Evolutionary conservation across 2,329 filamentous ascomycete species (phyloP).

Genomic region (Penicillium vulpinum): DNA sequence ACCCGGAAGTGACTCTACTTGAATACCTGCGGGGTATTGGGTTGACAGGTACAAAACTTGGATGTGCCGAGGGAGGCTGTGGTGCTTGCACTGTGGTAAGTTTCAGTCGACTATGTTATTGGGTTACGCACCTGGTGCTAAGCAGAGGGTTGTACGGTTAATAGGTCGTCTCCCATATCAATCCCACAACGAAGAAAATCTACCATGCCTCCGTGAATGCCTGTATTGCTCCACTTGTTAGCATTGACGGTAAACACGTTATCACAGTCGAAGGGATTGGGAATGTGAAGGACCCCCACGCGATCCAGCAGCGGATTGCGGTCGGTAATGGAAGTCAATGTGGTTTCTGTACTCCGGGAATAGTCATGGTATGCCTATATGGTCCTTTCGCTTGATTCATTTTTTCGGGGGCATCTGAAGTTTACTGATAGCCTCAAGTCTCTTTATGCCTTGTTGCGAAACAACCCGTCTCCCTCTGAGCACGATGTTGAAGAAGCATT

Average conservation of each 20-base stretch:
- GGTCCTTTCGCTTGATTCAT: not conserved
- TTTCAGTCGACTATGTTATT: not conserved
- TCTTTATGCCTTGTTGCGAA: constrained; percentile 86
- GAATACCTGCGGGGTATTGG: constrained; percentile 93
- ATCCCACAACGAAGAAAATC: constrained; percentile 86
- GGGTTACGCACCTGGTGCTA: constrained; percentile 11
- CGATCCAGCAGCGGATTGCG: constrained; percentile 86
- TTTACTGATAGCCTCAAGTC: constrained; percentile 54
- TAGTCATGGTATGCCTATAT: constrained; percentile 70
- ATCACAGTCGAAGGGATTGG: constrained; percentile 97
- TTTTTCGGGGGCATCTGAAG: not conserved
- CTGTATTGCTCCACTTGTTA: constrained; percentile 87
- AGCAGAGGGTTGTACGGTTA: constrained; percentile 17
- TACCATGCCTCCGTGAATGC: constrained; percentile 98
- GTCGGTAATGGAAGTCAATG: constrained; percentile 91
- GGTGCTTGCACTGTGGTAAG: constrained; percentile 86
- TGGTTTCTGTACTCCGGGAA: constrained; percentile 94
- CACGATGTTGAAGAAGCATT: constrained; percentile 93
- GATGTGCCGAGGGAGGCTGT: constrained; percentile 94
- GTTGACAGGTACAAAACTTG: constrained; percentile 91
- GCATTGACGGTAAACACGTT: constrained; percentile 95
- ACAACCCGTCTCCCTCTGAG: constrained; percentile 73
- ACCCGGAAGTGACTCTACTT: constrained; percentile 87
- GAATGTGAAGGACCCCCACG: constrained; percentile 80
- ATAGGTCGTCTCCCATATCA: constrained; percentile 81